phyloP scores from a whole-genome alignment of 345 rosid genomes.

The Iberis pinnata region DNA sequence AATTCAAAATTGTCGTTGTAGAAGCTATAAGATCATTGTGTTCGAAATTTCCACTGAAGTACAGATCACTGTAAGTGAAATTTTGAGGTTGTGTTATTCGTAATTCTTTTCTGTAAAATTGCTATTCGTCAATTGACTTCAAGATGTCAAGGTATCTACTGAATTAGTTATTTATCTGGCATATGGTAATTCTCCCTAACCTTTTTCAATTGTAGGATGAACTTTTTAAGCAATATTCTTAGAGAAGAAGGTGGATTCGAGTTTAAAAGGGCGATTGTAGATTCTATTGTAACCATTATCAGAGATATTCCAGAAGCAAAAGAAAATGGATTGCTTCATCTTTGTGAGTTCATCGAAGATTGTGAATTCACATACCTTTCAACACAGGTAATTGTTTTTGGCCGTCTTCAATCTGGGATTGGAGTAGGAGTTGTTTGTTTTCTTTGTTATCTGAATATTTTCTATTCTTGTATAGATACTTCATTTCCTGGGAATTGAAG shows the following conservation, averaged over 20 bases:
- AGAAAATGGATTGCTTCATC: constrained; percentile 94
- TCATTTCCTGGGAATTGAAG: constrained; percentile 94
- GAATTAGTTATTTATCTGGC: too few relatives aligned
- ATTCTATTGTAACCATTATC: constrained; percentile 92
- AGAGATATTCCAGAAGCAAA: constrained; percentile 99
- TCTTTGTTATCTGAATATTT: constrained; percentile 1
- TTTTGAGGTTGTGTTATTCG: neutral
- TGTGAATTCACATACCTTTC: constrained; percentile 99
- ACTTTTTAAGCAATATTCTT: constrained; percentile 95
- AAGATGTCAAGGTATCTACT: too few relatives aligned
- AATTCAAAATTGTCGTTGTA: constrained; percentile 96
- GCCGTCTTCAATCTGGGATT: constrained; percentile 9
- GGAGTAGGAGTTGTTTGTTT: neutral
- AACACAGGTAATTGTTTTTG: constrained; percentile 57
- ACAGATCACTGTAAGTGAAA: constrained; percentile 79
- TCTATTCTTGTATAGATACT: constrained; percentile 57
- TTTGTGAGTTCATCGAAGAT: constrained; percentile 97
- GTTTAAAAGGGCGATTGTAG: constrained; percentile 93
- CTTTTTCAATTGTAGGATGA: constrained; percentile 64
- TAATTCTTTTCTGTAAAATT: too few relatives aligned
- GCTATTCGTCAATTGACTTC: too few relatives aligned
- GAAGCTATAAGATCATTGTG: constrained; percentile 97
- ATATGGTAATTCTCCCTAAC: too few relatives aligned
- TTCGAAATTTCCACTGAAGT: constrained; percentile 91
- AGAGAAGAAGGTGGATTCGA: constrained; percentile 99